Base-by-base conservation (phyloP, 2,329 filamentous ascomycete genomes). In the Emericellopsis atlantica region DNA sequence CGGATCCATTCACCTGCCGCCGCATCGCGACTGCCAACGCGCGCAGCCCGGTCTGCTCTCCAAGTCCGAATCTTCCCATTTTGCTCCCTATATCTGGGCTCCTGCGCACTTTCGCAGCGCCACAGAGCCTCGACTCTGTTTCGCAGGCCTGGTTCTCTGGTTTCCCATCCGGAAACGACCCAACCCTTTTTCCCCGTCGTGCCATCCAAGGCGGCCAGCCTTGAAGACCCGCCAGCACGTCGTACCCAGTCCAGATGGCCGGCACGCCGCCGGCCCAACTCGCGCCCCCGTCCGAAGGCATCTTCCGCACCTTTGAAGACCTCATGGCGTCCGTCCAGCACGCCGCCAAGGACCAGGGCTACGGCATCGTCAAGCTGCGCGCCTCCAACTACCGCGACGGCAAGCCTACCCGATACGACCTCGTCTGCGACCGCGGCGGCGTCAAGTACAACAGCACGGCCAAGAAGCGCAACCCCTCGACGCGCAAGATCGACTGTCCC, bases 381-480 rank as follows among this genome's bases (percentile, higher is more conserved):
- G 73, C 74, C 5, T 77, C 73, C 50, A 79, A 79, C 57, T 79
- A 79, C 48, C 73, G 74, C 36, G 74, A 79, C 41, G 70, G 72
- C 44, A 77, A 77, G 49, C 73, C 74, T 1, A 78, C 74, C 16
- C 69, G 74, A 14, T 79, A 77, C 56, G 74, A 79, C 46, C 62
- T 79, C 10, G 74, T 79, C 29, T 79, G 74, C 57, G 74, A 79
- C 48, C 72, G 74, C 33, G 74, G 74, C 41, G 74, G 74, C 45
- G 74, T 79, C 53, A 79, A 78, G 57, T 79, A 79, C 58, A 76
- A 65, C 60, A 78, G 74, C 57, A 79, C 74, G 2, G 74, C 74
- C 7, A 78, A 78, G 65, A 79, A 78, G 61, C 70, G 74, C 43
- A 78, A 76, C 49, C 74, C 74, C 1, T 76, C 72, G 41, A 79